These are phyloP conservation scores for Clavaria fumosa DNA, from an alignment of 768 basidiomycete species.

Conservation along the genomic window DNA sequence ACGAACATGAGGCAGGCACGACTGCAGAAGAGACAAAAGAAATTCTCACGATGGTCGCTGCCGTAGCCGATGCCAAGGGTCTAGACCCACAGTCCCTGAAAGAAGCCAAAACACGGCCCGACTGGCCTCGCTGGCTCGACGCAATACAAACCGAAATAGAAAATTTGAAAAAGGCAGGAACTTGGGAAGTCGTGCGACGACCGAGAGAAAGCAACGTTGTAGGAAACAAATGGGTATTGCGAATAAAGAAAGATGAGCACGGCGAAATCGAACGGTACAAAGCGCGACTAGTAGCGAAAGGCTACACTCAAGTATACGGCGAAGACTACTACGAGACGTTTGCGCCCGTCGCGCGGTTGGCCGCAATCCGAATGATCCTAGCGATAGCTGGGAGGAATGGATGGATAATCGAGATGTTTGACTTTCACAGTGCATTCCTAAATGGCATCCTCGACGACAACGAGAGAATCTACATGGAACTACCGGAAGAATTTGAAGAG, in stretches of 20 bases:
- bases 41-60: too few relatives aligned
- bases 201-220: slow-evolving; percentile 19
- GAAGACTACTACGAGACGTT: slow-evolving; percentile 25
- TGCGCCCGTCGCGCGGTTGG: slow-evolving; percentile 17
- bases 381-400: slow-evolving; percentile 17
- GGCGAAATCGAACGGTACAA: slow-evolving; percentile 22
- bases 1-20: too few relatives aligned
- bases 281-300: slow-evolving; percentile 24
- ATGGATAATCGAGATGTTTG: slow-evolving; percentile 13
- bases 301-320: slow-evolving; percentile 25
- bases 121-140: slow-evolving; percentile 12
- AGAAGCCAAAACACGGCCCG: slow-evolving; percentile 9
- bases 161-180: slow-evolving; percentile 19
- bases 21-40: too few relatives aligned
- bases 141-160: slow-evolving; percentile 14
- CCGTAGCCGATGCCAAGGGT: too few relatives aligned
- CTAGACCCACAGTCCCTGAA: too few relatives aligned
- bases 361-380: slow-evolving; percentile 14
- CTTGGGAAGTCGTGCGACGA: slow-evolving; percentile 16
- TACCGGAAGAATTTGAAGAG: slow-evolving; percentile 19
- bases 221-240: slow-evolving; percentile 26
- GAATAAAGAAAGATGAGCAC: slow-evolving; percentile 21
- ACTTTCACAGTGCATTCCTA: slow-evolving; percentile 28
- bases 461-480: slow-evolving; percentile 28
- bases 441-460: slow-evolving; percentile 19